Conservation (phyloP, 257 asterid genomes). For the Mitragyna speciosa region DNA sequence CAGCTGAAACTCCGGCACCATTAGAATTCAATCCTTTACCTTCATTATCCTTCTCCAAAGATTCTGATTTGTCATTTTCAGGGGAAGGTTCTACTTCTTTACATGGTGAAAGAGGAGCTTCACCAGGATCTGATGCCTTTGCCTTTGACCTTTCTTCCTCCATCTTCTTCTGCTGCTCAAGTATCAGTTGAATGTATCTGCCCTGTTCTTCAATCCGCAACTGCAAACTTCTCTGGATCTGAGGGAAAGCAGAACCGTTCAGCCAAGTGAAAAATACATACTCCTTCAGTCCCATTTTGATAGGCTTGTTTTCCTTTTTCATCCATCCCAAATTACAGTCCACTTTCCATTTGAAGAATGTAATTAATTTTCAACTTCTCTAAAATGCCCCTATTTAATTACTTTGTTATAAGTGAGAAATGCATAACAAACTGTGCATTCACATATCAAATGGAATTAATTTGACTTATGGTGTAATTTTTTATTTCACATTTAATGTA, state of each 20-base stretch:
- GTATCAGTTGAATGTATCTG: conserved; percentile 66
- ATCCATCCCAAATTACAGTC: too few relatives aligned
- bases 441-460: too few relatives aligned
- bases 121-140: conserved; percentile 32
- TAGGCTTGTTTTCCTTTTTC: too few relatives aligned
- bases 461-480: too few relatives aligned
- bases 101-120: conserved; percentile 26
- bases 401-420: too few relatives aligned
- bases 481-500: too few relatives aligned
- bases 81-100: conserved; percentile 28
- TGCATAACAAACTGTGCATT: too few relatives aligned
- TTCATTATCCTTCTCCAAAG: conserved; percentile 19
- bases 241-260: conserved; percentile 19
- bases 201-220: conserved; percentile 88
- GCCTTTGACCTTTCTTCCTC: conserved; percentile 53
- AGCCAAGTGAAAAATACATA: background rate
- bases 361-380: too few relatives aligned
- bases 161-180: conserved; percentile 66
- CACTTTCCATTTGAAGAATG: too few relatives aligned
- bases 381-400: too few relatives aligned
- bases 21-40: conserved; percentile 17
- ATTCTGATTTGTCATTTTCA: conserved; percentile 29
- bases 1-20: conserved; percentile 22
- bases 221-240: conserved; percentile 85
- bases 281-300: too few relatives aligned